Conservation (phyloP, 176 grass and related monocot genomes). For the Alloteropsis semialata region DNA sequence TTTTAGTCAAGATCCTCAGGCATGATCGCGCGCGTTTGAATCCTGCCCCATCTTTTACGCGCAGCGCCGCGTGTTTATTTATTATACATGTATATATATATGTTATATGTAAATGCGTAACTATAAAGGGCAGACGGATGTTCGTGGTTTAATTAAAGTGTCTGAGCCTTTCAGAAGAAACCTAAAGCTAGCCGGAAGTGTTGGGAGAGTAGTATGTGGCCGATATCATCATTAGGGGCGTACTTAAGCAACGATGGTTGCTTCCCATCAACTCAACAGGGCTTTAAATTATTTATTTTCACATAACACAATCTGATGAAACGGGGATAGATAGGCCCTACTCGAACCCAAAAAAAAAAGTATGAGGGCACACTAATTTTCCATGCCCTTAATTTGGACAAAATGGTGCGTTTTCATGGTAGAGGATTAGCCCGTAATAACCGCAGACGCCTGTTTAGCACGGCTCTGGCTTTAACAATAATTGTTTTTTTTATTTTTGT, state of each 20-base stretch:
- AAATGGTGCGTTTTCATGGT: too few relatives aligned
- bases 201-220: background rate
- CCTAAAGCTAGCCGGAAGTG: background rate
- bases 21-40: background rate
- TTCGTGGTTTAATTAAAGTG: background rate
- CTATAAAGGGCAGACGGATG: background rate
- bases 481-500: too few relatives aligned
- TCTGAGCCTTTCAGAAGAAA: background rate
- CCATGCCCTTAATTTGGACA: background rate
- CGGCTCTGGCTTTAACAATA: too few relatives aligned
- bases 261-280: background rate
- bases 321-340: background rate
- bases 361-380: background rate
- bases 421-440: too few relatives aligned
- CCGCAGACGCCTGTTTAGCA: too few relatives aligned
- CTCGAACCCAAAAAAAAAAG: background rate
- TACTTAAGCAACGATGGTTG: background rate
- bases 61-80: conserved; percentile 8
- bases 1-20: conserved; percentile 44
- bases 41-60: conserved; percentile 28
- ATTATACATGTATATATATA: background rate
- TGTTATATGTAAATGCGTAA: too few relatives aligned
- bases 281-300: background rate
- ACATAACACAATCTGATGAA: background rate
- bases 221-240: background rate